A percentile compares a stretch with the other conserved stretches of the same genome.
These are phyloP conservation scores for Sergeia podlipaevii DNA, from an alignment of 208 protist species.

Conservation along the genomic window DNA sequence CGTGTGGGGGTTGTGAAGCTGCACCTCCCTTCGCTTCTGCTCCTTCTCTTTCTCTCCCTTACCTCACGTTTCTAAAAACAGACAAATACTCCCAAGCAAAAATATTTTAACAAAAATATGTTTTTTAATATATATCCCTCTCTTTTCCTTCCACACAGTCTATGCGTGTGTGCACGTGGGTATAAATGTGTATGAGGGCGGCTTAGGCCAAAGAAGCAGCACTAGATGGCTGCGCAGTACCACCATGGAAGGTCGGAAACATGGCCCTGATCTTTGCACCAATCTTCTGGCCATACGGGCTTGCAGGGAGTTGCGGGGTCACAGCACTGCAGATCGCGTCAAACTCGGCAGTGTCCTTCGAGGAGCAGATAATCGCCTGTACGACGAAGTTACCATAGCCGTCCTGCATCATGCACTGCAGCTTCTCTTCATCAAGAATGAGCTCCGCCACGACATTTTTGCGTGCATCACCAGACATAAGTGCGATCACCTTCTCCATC, in stretches of 20 bases:
- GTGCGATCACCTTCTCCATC: slow-evolving; percentile 76
- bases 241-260: slow-evolving; percentile 6
- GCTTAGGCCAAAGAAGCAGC: too few relatives aligned
- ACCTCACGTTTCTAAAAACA: too few relatives aligned
- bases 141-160: too few relatives aligned
- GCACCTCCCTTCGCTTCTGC: too few relatives aligned
- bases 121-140: too few relatives aligned
- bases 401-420: slow-evolving; percentile 71
- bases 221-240: too few relatives aligned
- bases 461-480: slow-evolving; percentile 28
- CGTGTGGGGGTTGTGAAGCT: too few relatives aligned
- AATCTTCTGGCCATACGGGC: slow-evolving; percentile 76
- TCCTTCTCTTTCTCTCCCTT: too few relatives aligned
- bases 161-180: too few relatives aligned
- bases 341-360: slow-evolving; percentile 45
- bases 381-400: slow-evolving; percentile 87
- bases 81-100: too few relatives aligned
- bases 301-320: slow-evolving; percentile 40
- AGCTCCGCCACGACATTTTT: slow-evolving; percentile 54
- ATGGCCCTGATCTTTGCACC: slow-evolving; percentile 47
- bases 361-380: slow-evolving; percentile 70
- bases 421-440: slow-evolving; percentile 42
- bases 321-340: slow-evolving; percentile 33
- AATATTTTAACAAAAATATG: too few relatives aligned
- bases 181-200: too few relatives aligned